phyloP scores from a whole-genome alignment of 345 rosid species.

The Geranium rotundifolium region DNA sequence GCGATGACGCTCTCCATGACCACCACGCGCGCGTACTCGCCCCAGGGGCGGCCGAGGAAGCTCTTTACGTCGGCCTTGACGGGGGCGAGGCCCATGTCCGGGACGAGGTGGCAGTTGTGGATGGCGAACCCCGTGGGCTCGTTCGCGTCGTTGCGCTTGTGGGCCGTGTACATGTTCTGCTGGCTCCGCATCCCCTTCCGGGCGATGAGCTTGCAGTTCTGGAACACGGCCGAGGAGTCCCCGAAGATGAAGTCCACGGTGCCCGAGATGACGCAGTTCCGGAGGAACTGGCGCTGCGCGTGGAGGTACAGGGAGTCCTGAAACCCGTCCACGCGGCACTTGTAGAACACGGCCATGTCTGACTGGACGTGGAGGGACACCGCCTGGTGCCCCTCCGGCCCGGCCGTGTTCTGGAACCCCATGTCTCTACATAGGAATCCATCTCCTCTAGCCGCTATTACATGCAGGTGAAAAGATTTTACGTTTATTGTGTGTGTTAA shows the following conservation, averaged over 20 bases:
- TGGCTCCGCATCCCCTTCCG: slow-evolving; percentile 35
- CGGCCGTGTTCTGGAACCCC: slow-evolving; percentile 70
- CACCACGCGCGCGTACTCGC: slow-evolving; percentile 38
- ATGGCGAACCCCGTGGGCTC: slow-evolving; percentile 43
- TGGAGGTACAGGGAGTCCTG: slow-evolving; percentile 62
- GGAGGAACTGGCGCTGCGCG: slow-evolving; percentile 51
- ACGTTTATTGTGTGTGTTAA: too few species aligned
- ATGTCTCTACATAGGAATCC: slow-evolving; percentile 58
- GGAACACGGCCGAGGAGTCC: slow-evolving; percentile 39
- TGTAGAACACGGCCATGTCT: slow-evolving; percentile 38
- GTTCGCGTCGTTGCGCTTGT: slow-evolving; percentile 20
- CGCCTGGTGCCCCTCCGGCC: slow-evolving; percentile 52
- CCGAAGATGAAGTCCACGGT: slow-evolving; percentile 81
- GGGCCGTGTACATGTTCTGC: slow-evolving; percentile 53
- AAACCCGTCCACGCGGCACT: slow-evolving; percentile 57
- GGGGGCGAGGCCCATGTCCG: slow-evolving; percentile 35
- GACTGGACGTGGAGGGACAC: slow-evolving; percentile 55
- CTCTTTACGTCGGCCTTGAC: slow-evolving; percentile 26
- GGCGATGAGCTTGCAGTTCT: slow-evolving; percentile 52
- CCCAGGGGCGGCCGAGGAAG: slow-evolving; percentile 81
- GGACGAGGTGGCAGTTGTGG: slow-evolving; percentile 72
- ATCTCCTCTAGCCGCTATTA: slow-evolving; percentile 42
- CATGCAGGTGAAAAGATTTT: slow-evolving; percentile 7
- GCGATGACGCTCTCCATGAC: slow-evolving; percentile 47
- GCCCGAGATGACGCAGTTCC: slow-evolving; percentile 55